phyloP scores from a whole-genome alignment of 1,284 basidiomycete genomes.

The Trichosporon asahii region DNA sequence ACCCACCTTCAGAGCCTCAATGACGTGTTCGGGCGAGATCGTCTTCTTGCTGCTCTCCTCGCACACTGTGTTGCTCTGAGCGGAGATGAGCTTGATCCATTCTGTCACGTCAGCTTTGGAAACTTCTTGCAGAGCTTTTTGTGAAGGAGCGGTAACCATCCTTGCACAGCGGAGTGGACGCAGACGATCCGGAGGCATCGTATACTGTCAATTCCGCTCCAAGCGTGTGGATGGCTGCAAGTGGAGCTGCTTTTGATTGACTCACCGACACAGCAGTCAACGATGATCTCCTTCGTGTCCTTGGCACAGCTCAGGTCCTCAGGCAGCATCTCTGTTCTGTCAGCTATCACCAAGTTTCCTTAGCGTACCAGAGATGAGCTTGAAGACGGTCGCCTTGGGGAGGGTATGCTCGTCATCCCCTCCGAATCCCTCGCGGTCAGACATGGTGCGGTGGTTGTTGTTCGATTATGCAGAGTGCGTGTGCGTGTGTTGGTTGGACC shows the following conservation, averaged over 20 bases:
- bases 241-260: constrained; percentile 8
- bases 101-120: constrained; percentile 57
- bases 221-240: not conserved
- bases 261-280: constrained; percentile 96
- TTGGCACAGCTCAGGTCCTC: constrained; percentile 87
- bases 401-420: constrained; percentile 88
- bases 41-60: constrained; percentile 99
- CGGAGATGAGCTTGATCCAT: constrained; percentile 96
- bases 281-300: constrained; percentile 92
- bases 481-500: not conserved
- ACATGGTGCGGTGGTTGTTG: constrained; percentile 32
- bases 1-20: constrained; percentile 79
- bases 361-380: constrained; percentile 82
- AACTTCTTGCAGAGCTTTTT: too few species aligned
- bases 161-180: not conserved
- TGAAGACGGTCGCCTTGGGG: constrained; percentile 95
- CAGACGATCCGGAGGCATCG: not conserved
- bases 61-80: constrained; percentile 96
- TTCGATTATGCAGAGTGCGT: not conserved
- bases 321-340: constrained; percentile 74
- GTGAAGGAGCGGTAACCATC: too few species aligned
- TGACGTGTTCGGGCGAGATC: constrained; percentile 96
- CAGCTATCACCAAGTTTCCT: not conserved
- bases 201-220: not conserved
- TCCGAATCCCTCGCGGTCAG: constrained; percentile 42